Evolutionary conservation across 2,329 filamentous ascomycete species (phyloP), one percentile per base, ranked within the genome.

Genomic region (Magnaporthiopsis rhizophila): DNA sequence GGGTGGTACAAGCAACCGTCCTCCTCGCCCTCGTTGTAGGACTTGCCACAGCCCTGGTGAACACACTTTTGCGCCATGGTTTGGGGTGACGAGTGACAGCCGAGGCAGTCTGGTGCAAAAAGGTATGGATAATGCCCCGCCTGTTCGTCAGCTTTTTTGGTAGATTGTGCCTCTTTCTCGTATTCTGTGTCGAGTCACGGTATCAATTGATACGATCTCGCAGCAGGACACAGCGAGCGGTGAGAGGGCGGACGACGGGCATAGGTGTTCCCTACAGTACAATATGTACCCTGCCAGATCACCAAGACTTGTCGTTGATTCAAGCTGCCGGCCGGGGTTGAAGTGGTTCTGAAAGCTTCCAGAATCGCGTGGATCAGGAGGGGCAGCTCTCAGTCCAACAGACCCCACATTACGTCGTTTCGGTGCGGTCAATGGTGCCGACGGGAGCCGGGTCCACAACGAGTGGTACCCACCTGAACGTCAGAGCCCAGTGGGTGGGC

Each of bases 31-130:
- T 97, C 89, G 61, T 88, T 87, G 77, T 92, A 98, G 68, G 82
- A 77, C 83, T 97, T 98, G 72, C 90, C 92, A 78, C 95, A 99
- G 75, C 93, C 92, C 78, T 96, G 93, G 80, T 97, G 95, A 65
- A 97, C 92, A 77, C 95, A 99, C 80, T 96, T 98, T 72, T 88
- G 85, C 65, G 88, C 81, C 88, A 91, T 91, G 61, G 65, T 56
- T 30, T 26, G 26, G 30, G 13, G 45, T n/a, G n/a, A 18, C 61
- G 45, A n/a, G 61, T 12, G 7, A 18, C 34, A 56, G 15, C 15
- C 38, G 38, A 59, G 56, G 53, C 32, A 26, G 12, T n/a, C 32
- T 56, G 24, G 36, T 15, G 26, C 12, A 34, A 15, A 15, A 56
- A 15, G 32, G 5, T 36, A 36, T 30, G 30, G 34, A 9, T 9